phyloP scores from a whole-genome alignment of 495 filamentous ascomycete genomes.

The Margaritispora aquatica region DNA sequence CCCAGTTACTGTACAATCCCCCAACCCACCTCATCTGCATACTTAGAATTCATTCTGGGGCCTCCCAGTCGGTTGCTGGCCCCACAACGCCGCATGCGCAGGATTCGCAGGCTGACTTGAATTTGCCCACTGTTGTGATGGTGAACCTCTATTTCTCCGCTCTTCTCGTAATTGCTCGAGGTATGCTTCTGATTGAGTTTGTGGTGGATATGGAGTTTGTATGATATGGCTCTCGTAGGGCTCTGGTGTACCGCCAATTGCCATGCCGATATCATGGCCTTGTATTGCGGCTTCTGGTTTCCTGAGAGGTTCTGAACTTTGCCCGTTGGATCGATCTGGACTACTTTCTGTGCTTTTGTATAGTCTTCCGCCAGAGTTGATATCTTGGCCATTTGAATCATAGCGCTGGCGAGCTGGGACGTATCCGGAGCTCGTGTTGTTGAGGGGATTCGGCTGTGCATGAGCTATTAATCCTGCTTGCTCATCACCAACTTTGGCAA shows the following conservation, averaged over 20 bases:
- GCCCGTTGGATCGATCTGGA: conserved; percentile 12
- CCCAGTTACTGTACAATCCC: not conserved
- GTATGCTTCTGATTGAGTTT: conserved; percentile 8
- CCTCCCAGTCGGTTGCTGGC: not conserved
- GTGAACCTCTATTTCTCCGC: conserved; percentile 8
- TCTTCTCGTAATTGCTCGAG: conserved; percentile 12
- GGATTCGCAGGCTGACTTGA: conserved; percentile 12
- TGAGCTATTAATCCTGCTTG: conserved; percentile 39
- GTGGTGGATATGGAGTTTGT: conserved; percentile 14
- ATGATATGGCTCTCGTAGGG: conserved; percentile 24
- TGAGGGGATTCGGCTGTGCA: conserved; percentile 38
- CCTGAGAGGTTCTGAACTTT: conserved; percentile 13
- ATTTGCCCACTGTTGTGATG: conserved; percentile 14
- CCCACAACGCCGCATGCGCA: conserved; percentile 23
- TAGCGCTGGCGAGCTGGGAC: conserved; percentile 17
- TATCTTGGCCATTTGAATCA: conserved; percentile 20
- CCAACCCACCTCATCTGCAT: too few species aligned
- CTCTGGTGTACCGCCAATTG: conserved; percentile 20
- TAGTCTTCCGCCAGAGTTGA: conserved; percentile 7
- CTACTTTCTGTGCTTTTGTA: not conserved
- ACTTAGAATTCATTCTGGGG: not conserved
- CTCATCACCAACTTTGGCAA: conserved; percentile 28
- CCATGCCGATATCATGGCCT: conserved; percentile 18
- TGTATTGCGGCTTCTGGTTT: not conserved
- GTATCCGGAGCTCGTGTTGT: conserved; percentile 21